Percentiles rank a stretch among this genome's conserved stretches.
Evolutionary conservation across 2,329 filamentous ascomycete genomes (phyloP).

Genomic region (Rhytidhysteron rufulum): DNA sequence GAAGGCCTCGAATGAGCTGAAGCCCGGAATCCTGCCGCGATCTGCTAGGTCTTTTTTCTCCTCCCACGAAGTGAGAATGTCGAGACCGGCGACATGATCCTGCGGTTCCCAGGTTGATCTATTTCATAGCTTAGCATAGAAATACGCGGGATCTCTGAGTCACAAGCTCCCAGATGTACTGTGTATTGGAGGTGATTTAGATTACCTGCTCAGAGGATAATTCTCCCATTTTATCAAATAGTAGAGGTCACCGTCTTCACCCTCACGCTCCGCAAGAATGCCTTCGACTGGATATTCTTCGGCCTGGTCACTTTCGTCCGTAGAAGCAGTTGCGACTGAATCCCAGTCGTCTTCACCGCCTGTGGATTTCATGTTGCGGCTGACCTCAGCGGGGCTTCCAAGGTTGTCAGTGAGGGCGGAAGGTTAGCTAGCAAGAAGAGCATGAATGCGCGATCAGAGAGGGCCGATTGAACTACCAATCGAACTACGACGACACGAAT

Average conservation of each 20-base stretch:
- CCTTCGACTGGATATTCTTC: conserved; percentile 40
- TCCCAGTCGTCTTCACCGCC: conserved; percentile 35
- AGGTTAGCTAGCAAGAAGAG: too few relatives aligned
- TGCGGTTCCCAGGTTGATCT: conserved; percentile 27
- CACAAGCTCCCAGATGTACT: too few relatives aligned
- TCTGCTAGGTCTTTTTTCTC: conserved; percentile 10
- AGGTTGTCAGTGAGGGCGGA: too few relatives aligned
- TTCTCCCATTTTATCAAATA: conserved; percentile 65
- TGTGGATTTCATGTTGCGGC: too few relatives aligned
- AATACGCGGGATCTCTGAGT: too few relatives aligned
- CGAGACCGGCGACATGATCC: conserved; percentile 9
- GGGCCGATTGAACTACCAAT: too few relatives aligned
- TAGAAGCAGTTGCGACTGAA: conserved; percentile 56
- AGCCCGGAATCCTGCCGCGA: neutral
- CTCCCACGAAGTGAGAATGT: conserved; percentile 11
- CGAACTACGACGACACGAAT: too few relatives aligned
- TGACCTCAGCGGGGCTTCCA: too few relatives aligned
- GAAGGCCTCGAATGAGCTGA: conserved; percentile 5
- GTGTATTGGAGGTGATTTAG: neutral
- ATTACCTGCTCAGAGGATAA: conserved; percentile 46
- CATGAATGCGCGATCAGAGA: too few relatives aligned
- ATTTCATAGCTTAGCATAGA: neutral
- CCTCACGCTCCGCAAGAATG: conserved; percentile 47
- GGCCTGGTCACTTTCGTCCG: conserved; percentile 15
- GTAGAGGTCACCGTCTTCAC: conserved; percentile 29